These are phyloP conservation scores for Mycosarcoma mackinlayi DNA, from an alignment of 1,284 basidiomycete species.

Conservation along the genomic window DNA sequence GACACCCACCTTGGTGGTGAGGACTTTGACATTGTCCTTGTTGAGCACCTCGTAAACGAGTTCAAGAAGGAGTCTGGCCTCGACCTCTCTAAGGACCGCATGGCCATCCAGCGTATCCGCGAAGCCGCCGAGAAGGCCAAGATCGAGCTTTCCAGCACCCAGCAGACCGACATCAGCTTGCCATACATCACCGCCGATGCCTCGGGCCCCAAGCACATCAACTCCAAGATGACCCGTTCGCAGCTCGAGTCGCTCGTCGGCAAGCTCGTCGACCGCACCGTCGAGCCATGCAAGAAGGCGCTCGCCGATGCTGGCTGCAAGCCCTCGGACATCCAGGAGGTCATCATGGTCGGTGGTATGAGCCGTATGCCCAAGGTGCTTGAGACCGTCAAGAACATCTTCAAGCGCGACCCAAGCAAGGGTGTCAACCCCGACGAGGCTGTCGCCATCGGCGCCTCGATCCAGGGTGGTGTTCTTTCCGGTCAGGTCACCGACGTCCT, in stretches of 20 bases:
- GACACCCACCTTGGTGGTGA: constrained; percentile 99
- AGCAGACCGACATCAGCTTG: constrained; percentile 23
- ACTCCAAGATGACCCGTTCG: constrained; percentile 71
- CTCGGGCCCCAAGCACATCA: constrained; percentile 32
- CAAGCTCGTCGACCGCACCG: constrained; percentile 98
- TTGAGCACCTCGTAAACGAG: constrained; percentile 68
- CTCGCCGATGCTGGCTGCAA: constrained; percentile 96
- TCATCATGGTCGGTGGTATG: constrained; percentile 96
- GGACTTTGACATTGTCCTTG: constrained; percentile 89
- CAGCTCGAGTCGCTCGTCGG: constrained; percentile 99
- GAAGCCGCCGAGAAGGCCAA: constrained; percentile 99
- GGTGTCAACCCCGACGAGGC: constrained; percentile 87
- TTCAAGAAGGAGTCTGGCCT: constrained; percentile 68
- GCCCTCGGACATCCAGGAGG: constrained; percentile 96
- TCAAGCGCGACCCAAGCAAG: constrained; percentile 91
- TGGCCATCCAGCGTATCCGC: constrained; percentile 95
- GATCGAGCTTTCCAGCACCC: constrained; percentile 81
- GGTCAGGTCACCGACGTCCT: constrained; percentile 84
- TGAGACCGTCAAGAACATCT: constrained; percentile 90
- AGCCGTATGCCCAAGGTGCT: constrained; percentile 98
- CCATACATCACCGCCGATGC: constrained; percentile 19
- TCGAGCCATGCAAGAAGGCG: constrained; percentile 99
- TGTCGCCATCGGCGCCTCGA: constrained; percentile 90
- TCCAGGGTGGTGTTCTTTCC: constrained; percentile 95
- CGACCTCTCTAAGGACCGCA: constrained; percentile 85